Percentiles rank a stretch among this genome's conserved stretches.
These are phyloP conservation scores for Nematocida sp. DNA, from an alignment of 371 early-diverging fungal species.

Conservation along the genomic window DNA sequence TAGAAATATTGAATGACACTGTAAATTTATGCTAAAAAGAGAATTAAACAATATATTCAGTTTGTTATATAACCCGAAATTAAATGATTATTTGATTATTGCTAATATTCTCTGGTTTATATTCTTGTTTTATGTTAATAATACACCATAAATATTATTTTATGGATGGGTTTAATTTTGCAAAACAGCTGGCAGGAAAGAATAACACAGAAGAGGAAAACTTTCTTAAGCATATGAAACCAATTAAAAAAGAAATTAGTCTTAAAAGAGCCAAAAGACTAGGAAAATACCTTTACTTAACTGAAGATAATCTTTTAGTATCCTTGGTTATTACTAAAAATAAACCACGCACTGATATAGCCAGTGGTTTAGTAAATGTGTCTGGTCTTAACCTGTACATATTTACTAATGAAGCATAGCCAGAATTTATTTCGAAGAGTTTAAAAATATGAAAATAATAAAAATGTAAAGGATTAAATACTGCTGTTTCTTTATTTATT, in stretches of 20 bases:
- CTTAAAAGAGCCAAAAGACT: background rate
- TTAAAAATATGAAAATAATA: too few species aligned
- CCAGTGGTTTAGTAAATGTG: background rate
- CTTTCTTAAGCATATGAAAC: background rate
- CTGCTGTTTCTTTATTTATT: too few species aligned
- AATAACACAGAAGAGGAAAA: constrained; percentile 3
- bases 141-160: background rate
- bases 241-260: background rate
- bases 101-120: too few species aligned
- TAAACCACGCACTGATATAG: background rate
- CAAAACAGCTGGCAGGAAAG: constrained; percentile 19
- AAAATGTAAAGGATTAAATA: too few species aligned
- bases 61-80: too few species aligned
- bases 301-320: background rate
- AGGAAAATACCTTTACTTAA: constrained; percentile 14
- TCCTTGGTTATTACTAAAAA: constrained; percentile 10
- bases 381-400: constrained; percentile 4
- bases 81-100: too few species aligned
- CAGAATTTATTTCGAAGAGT: background rate
- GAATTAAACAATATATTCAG: too few species aligned
- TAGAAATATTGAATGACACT: background rate
- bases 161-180: constrained; percentile 30
- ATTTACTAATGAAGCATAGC: constrained; percentile 6
- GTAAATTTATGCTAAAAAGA: too few species aligned
- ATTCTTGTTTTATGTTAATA: too few species aligned